Evolutionary conservation across 257 asterid genomes (phyloP).

Genomic region (Solanum phureja): DNA sequence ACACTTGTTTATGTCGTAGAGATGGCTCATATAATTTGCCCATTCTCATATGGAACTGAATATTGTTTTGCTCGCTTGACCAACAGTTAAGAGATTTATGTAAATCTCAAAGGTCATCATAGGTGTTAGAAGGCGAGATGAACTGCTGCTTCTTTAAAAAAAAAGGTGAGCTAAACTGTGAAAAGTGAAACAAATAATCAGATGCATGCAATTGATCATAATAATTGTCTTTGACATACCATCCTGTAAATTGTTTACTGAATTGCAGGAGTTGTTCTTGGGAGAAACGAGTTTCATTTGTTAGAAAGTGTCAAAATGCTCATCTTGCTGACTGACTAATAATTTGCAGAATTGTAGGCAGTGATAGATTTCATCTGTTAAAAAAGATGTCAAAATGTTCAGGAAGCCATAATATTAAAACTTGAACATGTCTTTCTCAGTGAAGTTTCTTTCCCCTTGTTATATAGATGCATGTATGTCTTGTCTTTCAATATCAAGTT

Average conservation of each 20-base stretch:
- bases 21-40: background rate
- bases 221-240: background rate
- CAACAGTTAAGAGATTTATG: background rate
- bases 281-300: background rate
- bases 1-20: background rate
- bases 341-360: background rate
- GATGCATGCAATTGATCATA: background rate
- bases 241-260: background rate
- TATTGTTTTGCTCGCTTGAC: background rate
- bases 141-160: background rate
- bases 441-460: background rate
- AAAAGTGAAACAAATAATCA: background rate
- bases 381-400: background rate
- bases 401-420: background rate
- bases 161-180: background rate
- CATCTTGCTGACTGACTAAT: background rate
- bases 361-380: background rate
- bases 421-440: background rate
- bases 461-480: background rate
- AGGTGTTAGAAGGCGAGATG: background rate
- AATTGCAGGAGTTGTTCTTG: background rate
- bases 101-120: background rate
- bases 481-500: background rate
- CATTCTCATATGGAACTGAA: background rate
- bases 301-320: background rate